Conservation (phyloP, 1,284 basidiomycete species). For the Xerocomus cyaneibrunnescens region DNA sequence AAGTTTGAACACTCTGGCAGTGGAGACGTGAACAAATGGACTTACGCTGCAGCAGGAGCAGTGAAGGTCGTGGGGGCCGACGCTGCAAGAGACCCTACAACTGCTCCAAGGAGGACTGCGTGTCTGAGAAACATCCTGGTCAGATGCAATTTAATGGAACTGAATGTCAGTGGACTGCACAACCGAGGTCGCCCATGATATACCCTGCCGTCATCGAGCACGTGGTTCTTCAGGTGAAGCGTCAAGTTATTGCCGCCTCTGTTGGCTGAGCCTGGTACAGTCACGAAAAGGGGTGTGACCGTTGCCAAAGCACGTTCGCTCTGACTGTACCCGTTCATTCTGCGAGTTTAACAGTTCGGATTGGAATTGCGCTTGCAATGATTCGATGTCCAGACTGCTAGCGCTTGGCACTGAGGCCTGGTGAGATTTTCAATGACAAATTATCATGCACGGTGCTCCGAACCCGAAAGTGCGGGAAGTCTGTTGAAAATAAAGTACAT, state of each 20-base stretch:
- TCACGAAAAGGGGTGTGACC: too few species aligned
- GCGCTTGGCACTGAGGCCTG: too few species aligned
- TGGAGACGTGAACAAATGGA: not conserved
- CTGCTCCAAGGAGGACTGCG: conserved; percentile 15
- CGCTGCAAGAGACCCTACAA: conserved; percentile 17
- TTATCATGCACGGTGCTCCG: not conserved
- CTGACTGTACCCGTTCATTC: not conserved
- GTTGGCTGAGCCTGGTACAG: not conserved
- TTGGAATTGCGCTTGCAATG: not conserved
- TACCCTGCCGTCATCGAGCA: not conserved
- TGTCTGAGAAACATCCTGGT: conserved; percentile 9
- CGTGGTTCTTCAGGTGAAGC: not conserved
- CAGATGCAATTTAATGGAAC: not conserved
- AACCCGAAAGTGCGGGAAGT: not conserved
- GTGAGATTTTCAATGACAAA: not conserved
- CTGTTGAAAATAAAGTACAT: too few species aligned
- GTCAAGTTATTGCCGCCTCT: not conserved
- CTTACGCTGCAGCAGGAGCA: conserved; percentile 31
- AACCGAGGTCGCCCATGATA: not conserved
- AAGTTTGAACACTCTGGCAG: not conserved
- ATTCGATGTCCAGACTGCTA: not conserved
- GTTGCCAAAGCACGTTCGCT: too few species aligned
- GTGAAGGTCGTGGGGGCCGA: conserved; percentile 25
- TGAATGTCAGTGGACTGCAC: not conserved
- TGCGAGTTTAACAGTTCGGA: not conserved